Evolutionary conservation across 2,329 filamentous ascomycete genomes (phyloP).

Genomic region (Fonsecaea erecta): DNA sequence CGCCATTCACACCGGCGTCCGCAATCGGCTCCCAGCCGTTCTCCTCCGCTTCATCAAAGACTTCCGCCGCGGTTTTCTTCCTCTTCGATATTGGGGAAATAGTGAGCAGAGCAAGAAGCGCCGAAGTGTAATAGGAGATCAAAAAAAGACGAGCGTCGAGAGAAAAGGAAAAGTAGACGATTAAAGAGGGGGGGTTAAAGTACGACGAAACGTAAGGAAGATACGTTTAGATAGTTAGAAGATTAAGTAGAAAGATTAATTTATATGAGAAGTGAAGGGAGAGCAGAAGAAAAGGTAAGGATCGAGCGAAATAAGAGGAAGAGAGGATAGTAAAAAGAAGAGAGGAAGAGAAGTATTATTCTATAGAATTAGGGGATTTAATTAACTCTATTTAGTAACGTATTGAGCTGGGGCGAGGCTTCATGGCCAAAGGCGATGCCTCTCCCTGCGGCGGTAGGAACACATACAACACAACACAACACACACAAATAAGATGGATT

Average conservation of each 20-base stretch:
- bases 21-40: slow-evolving; percentile 9
- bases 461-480: no score
- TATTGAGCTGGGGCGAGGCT: no score
- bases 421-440: no score
- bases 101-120: slow-evolving; percentile 13
- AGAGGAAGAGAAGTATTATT: not conserved
- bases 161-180: not conserved
- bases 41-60: slow-evolving; percentile 36
- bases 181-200: not conserved
- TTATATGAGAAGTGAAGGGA: no score
- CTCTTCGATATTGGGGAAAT: slow-evolving; percentile 52
- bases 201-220: not conserved
- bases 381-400: no score
- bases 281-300: no score
- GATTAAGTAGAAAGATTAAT: no score
- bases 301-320: not conserved
- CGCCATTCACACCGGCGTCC: no score
- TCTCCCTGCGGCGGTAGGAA: no score
- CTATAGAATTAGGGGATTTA: not conserved
- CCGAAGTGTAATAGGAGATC: slow-evolving; percentile 6
- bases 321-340: not conserved
- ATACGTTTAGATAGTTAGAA: no score
- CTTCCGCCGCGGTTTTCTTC: slow-evolving; percentile 52
- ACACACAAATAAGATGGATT: no score
- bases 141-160: not conserved